phyloP scores from a whole-genome alignment of 192 early-diverging fungal genomes.

The Coemansia furcata region DNA sequence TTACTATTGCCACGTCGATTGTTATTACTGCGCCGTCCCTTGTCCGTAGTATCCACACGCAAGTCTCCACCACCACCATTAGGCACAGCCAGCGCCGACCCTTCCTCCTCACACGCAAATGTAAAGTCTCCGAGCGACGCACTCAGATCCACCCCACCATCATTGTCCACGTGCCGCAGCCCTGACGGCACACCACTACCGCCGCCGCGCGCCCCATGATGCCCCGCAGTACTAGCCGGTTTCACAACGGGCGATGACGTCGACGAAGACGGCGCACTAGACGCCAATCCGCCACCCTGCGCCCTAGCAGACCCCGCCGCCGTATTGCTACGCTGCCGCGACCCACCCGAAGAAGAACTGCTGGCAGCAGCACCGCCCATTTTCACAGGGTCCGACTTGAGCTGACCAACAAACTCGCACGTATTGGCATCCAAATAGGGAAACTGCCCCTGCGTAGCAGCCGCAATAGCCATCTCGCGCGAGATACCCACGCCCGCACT shows the following conservation, averaged over 20 bases:
- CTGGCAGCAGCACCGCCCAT: slow-evolving; percentile 36
- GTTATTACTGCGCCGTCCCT: background rate
- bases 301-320: slow-evolving; percentile 1
- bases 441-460: slow-evolving; percentile 48
- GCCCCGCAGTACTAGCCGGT: background rate
- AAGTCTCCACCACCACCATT: background rate
- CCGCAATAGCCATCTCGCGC: slow-evolving; percentile 52
- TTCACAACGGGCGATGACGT: slow-evolving; percentile 25
- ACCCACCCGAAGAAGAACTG: background rate
- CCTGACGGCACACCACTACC: slow-evolving; percentile 16
- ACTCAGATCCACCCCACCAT: background rate
- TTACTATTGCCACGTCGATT: background rate
- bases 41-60: background rate
- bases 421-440: slow-evolving; percentile 51
- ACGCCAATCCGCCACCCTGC: background rate
- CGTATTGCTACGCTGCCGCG: slow-evolving; percentile 29
- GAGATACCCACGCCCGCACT: slow-evolving; percentile 51
- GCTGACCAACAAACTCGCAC: slow-evolving; percentile 53
- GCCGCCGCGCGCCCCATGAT: background rate
- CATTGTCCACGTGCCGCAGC: slow-evolving; percentile 15
- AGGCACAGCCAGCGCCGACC: too few relatives aligned
- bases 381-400: slow-evolving; percentile 40
- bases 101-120: too few relatives aligned
- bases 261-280: slow-evolving; percentile 11
- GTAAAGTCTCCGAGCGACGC: too few relatives aligned